A percentile compares a stretch with the other conserved stretches of the same genome.
These are phyloP conservation scores for Candida succiphila DNA, from an alignment of 805 yeast species.

Conservation along the genomic window DNA sequence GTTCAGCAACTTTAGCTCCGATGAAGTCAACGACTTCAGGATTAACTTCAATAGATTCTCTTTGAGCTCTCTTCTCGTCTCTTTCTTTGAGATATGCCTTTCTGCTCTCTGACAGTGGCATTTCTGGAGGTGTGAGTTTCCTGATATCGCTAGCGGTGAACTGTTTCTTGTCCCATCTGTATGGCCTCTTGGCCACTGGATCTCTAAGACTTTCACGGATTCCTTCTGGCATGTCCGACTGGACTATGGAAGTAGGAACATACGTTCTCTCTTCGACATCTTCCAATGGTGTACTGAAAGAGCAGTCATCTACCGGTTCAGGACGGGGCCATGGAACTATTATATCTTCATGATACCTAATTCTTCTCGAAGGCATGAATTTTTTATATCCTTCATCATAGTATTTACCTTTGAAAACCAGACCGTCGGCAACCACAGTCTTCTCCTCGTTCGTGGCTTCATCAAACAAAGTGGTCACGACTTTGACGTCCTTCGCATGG, in stretches of 20 bases:
- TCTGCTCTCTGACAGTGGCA: conserved; percentile 65
- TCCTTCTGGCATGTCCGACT: conserved; percentile 58
- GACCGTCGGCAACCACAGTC: conserved; percentile 71
- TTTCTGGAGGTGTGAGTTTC: conserved; percentile 55
- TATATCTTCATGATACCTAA: conserved; percentile 56
- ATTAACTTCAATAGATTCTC: conserved; percentile 26
- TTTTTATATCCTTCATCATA: conserved; percentile 66
- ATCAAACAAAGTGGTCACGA: conserved; percentile 70
- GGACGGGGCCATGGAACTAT: conserved; percentile 90
- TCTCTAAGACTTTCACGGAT: conserved; percentile 66
- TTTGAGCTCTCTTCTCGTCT: conserved; percentile 30
- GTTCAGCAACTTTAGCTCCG: conserved; percentile 29
- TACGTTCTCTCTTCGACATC: conserved; percentile 63
- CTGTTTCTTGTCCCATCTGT: conserved; percentile 43
- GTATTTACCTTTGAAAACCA: conserved; percentile 58
- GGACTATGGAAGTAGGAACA: conserved; percentile 57
- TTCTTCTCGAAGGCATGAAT: conserved; percentile 70
- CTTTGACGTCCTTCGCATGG: conserved; percentile 48
- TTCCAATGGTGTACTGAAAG: conserved; percentile 44
- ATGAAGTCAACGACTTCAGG: conserved; percentile 33
- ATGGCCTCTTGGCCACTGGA: conserved; percentile 50
- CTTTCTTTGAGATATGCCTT: conserved; percentile 52
- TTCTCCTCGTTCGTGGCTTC: conserved; percentile 48
- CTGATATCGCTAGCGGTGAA: conserved; percentile 55
- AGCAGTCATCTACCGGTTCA: conserved; percentile 43